Conservation (phyloP, 257 asterid species). For the Scutellaria galericulata region DNA sequence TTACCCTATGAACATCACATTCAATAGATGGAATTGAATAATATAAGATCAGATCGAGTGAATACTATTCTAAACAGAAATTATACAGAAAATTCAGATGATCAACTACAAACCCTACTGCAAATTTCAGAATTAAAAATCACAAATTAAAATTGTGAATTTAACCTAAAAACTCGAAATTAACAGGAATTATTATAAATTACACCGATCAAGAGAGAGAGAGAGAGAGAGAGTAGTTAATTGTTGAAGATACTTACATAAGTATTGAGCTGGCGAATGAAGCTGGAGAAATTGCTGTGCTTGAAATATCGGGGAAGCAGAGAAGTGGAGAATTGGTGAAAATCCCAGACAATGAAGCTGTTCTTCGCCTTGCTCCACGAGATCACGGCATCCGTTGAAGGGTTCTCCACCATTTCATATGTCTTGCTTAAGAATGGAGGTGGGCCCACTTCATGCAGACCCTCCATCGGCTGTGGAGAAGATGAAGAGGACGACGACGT, state of each 20-base stretch:
- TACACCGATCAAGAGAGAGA: background rate
- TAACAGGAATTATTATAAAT: background rate
- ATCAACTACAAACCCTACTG: background rate
- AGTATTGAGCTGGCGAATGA: slow-evolving; percentile 95
- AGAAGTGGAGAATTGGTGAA: slow-evolving; percentile 65
- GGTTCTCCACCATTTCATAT: slow-evolving; percentile 90
- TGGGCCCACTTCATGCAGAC: slow-evolving; percentile 81
- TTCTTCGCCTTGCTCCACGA: slow-evolving; percentile 81
- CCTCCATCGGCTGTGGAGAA: slow-evolving; percentile 79
- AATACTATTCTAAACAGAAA: background rate
- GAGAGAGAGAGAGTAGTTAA: background rate
- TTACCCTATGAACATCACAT: background rate
- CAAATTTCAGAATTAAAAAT: background rate
- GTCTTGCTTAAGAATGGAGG: slow-evolving; percentile 89
- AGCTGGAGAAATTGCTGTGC: slow-evolving; percentile 93
- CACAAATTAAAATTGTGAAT: background rate
- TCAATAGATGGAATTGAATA: background rate
- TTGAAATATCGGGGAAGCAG: slow-evolving; percentile 86
- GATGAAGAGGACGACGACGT: slow-evolving; percentile 43
- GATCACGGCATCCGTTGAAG: slow-evolving; percentile 73
- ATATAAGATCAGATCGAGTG: too few species aligned
- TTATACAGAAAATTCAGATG: background rate
- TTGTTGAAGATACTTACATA: slow-evolving; percentile 63
- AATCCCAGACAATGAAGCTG: slow-evolving; percentile 94
- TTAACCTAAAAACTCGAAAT: background rate